A percentile compares a stretch with the other conserved stretches of the same genome.
Conservation (phyloP, 345 rosid species). For the Linum lewisii region DNA sequence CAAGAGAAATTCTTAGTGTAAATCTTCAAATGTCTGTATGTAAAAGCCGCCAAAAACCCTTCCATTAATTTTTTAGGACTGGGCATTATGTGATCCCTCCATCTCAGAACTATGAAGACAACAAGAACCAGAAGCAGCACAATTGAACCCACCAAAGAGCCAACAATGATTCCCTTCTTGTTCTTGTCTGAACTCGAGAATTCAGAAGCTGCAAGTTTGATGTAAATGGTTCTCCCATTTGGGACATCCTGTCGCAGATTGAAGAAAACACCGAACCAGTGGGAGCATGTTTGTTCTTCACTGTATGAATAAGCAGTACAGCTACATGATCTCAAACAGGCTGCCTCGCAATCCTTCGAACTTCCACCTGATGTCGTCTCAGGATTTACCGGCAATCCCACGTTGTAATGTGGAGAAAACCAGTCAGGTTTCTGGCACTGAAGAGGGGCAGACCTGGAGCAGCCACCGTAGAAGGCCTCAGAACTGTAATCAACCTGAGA, state of each 20-base stretch:
- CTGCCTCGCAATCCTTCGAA: background rate
- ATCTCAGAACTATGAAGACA: constrained; percentile 17
- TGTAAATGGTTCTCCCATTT: background rate
- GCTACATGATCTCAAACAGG: background rate
- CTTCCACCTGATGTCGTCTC: background rate
- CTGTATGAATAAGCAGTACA: background rate
- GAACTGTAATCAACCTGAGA: constrained; percentile 35
- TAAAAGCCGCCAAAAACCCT: constrained; percentile 62
- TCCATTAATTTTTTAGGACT: constrained; percentile 27
- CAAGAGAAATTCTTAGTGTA: constrained; percentile 71
- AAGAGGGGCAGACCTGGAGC: constrained; percentile 33
- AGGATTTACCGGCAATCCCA: background rate
- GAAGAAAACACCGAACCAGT: background rate
- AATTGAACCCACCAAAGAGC: constrained; percentile 32
- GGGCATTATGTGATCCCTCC: constrained; percentile 19
- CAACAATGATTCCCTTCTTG: constrained; percentile 25
- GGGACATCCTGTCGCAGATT: background rate
- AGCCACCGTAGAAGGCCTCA: constrained; percentile 51
- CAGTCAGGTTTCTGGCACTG: constrained; percentile 31
- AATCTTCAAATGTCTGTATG: constrained; percentile 46
- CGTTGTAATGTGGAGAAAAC: constrained; percentile 14
- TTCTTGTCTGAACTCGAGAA: constrained; percentile 25
- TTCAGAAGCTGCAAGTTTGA: constrained; percentile 33
- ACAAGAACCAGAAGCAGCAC: constrained; percentile 19
- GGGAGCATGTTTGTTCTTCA: background rate